Evolutionary conservation across 2,329 filamentous ascomycete genomes (phyloP).

Genomic region (Colletotrichum sp.): DNA sequence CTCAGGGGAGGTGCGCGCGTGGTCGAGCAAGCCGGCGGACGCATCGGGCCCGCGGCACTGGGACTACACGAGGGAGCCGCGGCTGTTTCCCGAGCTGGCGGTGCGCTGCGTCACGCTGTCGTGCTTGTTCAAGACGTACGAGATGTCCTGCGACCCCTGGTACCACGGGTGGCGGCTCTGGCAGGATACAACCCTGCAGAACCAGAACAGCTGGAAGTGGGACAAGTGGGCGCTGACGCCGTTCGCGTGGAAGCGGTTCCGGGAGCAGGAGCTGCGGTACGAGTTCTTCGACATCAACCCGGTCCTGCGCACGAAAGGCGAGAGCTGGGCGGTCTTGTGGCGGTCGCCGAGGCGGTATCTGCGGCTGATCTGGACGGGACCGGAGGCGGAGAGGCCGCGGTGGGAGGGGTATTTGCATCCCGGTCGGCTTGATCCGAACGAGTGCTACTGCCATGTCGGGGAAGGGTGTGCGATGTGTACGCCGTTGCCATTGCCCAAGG

Average conservation of each 20-base stretch:
- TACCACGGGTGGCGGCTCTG: neutral
- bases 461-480: neutral
- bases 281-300: neutral
- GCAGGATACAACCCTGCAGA: neutral
- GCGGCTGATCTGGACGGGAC: constrained; percentile 1
- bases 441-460: constrained; percentile 4
- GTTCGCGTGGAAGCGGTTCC: neutral
- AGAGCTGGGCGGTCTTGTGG: neutral
- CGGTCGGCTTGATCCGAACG: neutral
- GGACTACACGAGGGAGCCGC: neutral
- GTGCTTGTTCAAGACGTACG: neutral
- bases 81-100: constrained; percentile 6
- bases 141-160: neutral
- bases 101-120: neutral
- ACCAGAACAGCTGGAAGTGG: neutral
- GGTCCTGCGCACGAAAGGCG: neutral
- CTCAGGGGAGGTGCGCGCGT: constrained; percentile 8
- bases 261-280: neutral
- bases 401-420: constrained; percentile 1
- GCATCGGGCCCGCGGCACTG: neutral
- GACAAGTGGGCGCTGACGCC: neutral
- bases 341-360: neutral
- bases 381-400: neutral
- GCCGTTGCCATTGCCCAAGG: neutral
- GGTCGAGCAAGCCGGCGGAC: constrained; percentile 3